Percentiles rank a stretch among this genome's conserved stretches.
Evolutionary conservation across 345 rosid species (phyloP).

Genomic region (Brassica rapa): DNA sequence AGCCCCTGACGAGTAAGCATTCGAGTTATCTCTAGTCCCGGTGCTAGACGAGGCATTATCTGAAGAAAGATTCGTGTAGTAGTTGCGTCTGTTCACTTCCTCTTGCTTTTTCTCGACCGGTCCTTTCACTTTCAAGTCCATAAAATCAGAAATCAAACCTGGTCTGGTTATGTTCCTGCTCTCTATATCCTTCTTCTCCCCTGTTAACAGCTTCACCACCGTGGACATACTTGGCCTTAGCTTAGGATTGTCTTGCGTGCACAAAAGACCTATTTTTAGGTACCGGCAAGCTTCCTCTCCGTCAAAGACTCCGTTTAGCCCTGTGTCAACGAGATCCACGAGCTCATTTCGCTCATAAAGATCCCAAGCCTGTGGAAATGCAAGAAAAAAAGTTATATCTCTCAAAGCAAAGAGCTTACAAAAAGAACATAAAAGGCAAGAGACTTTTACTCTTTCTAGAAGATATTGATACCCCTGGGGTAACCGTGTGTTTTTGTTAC

Average conservation of each 20-base stretch:
- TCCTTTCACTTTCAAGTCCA: conserved; percentile 71
- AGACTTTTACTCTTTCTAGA: conserved; percentile 72
- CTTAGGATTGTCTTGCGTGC: conserved; percentile 77
- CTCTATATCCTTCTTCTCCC: conserved; percentile 50
- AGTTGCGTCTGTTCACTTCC: conserved; percentile 29
- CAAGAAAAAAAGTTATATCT: conserved; percentile 1
- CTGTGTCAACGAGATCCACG: conserved; percentile 58
- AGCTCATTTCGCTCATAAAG: conserved; percentile 72
- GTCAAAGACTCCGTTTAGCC: conserved; percentile 60
- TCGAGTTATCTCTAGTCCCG: conserved; percentile 51
- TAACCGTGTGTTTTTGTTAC: conserved; percentile 72
- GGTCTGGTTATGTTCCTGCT: conserved; percentile 55
- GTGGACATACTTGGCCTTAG: conserved; percentile 75
- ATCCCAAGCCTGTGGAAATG: conserved; percentile 71
- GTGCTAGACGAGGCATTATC: conserved; percentile 51
- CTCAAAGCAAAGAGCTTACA: background rate
- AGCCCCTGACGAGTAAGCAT: conserved; percentile 46
- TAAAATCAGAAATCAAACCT: conserved; percentile 73
- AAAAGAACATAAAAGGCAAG: background rate
- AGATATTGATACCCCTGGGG: conserved; percentile 80
- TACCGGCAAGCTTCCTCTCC: conserved; percentile 70
- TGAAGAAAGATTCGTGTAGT: conserved; percentile 35
- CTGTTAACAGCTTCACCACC: conserved; percentile 57
- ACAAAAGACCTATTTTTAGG: conserved; percentile 69
- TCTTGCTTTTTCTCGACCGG: conserved; percentile 30